Evolutionary conservation across 331 rosid species (phyloP).

Genomic region (Malus hybrid): DNA sequence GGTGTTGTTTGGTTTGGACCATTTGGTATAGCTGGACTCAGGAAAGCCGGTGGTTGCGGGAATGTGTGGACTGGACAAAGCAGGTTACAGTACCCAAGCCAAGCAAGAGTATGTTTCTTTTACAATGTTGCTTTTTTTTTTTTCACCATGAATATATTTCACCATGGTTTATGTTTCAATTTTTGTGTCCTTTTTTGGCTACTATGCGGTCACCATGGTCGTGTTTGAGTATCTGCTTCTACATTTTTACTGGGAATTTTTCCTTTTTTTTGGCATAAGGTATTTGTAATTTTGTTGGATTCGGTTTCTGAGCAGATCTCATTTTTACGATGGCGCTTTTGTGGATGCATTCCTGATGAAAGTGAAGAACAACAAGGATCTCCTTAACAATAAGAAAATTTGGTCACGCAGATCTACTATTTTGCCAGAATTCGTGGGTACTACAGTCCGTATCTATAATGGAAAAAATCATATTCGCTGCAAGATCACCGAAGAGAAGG

Average conservation of each 20-base stretch:
- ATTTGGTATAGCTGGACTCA: constrained; percentile 4
- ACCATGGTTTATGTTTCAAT: neutral
- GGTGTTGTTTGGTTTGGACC: neutral
- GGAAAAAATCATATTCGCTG: constrained; percentile 17
- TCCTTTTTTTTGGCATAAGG: neutral
- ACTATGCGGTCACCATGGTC: neutral
- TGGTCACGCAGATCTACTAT: constrained; percentile 26
- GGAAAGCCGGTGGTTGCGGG: neutral
- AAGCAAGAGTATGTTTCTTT: constrained; percentile 13
- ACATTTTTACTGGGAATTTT: neutral
- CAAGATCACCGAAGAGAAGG: constrained; percentile 28
- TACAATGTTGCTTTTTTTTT: neutral
- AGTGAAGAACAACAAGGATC: constrained; percentile 18
- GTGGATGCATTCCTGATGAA: constrained; percentile 27
- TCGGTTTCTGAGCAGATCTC: neutral
- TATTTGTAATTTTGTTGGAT: neutral
- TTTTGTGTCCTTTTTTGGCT: neutral
- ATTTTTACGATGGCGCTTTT: constrained; percentile 15
- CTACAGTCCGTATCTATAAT: constrained; percentile 12
- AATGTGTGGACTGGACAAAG: neutral
- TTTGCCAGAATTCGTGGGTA: constrained; percentile 22
- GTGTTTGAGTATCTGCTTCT: neutral
- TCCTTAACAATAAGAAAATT: constrained; percentile 15
- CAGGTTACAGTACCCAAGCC: constrained; percentile 1
- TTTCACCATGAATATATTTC: neutral